Evolutionary conservation across 306 rosid species (phyloP).

Genomic region (Lathyrus tuberosus): DNA sequence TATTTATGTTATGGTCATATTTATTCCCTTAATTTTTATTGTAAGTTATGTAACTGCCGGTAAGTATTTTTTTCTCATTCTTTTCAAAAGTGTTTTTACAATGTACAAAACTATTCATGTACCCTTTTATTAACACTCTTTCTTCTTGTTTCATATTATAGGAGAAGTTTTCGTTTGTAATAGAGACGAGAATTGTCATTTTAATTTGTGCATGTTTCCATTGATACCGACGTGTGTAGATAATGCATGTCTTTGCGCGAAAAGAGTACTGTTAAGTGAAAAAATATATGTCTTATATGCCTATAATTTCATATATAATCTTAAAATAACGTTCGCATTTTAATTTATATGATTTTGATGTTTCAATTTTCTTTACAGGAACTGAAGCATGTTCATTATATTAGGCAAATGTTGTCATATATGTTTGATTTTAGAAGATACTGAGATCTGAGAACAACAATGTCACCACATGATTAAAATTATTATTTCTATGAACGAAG

Average conservation of each 20-base stretch:
- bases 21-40: no score
- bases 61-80: no score
- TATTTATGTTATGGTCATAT: no score
- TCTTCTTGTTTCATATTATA: no score
- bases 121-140: no score
- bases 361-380: background rate
- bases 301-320: background rate
- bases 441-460: background rate
- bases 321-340: background rate
- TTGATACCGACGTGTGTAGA: background rate
- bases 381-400: background rate
- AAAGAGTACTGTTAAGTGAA: background rate
- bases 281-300: background rate
- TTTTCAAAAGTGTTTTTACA: no score
- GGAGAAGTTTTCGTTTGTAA: no score
- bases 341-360: background rate
- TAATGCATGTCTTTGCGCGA: background rate
- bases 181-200: no score
- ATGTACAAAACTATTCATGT: no score
- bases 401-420: background rate
- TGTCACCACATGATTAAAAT: background rate
- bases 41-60: no score
- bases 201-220: no score
- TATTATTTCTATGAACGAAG: no score
- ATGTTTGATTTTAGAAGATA: background rate